Evolutionary conservation across 208 protist species (phyloP), one percentile per base, ranked within the genome.

Genomic region (Blastocrithidia nonstop): DNA sequence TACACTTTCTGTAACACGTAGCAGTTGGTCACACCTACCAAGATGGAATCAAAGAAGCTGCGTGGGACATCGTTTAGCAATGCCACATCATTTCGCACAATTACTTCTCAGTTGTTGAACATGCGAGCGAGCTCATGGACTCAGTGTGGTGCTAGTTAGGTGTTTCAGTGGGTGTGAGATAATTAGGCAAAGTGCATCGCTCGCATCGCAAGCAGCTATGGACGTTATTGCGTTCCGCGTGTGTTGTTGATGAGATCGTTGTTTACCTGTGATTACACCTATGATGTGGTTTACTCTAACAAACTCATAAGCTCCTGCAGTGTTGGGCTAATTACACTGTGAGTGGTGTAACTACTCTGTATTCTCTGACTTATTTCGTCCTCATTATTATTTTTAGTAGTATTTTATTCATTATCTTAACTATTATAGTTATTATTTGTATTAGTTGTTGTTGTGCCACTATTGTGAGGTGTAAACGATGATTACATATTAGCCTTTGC

Each of bases 31-130:
- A 93, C 76, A 11, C 79, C 79, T 43, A 32, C 54, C 6, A 93
- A 53, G 19, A 93, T 57, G 59, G 53, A 67, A 57, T 93, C 76
- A 51, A 93, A 93, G 54, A 89, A 67, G 60, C 71, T 71, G 17
- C 71, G 56, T 42, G 84, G 84, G 32, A 84, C 78, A 38, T 93
- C 79, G 16, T 58, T 66, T 15, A 89, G 67, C 0, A 73, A 62
- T 22, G 19, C 29, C 4, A 88, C 50, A 40, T 93, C 84, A 4
- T 57, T 77, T 39, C 84, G 84, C 20, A 93, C 71, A 57, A 86
- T 72, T 6, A 59, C 40, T 24, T 93, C 84, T 80, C 84, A 93
- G 51, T 83, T 85, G 50, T 68, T 79, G 54, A 89, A 93, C 54
- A 82, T 80, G 2, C 68, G 50, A 0, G 76, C 84, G 1, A 89